Evolutionary conservation across 2,329 filamentous ascomycete genomes (phyloP).

Genomic region (Paraphaeosphaeria sporulosa): DNA sequence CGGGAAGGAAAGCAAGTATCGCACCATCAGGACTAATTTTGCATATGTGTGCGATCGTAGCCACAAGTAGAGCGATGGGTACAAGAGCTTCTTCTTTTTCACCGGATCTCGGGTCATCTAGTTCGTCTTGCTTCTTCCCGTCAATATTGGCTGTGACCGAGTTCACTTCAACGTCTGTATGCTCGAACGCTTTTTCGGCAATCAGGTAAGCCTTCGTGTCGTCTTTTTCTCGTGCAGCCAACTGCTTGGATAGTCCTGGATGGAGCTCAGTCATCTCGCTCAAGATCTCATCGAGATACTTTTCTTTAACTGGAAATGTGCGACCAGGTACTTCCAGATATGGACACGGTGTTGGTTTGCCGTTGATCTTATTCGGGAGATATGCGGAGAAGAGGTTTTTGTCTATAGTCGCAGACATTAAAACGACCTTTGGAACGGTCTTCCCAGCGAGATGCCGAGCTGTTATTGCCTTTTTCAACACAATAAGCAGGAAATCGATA

Average conservation of each 20-base stretch:
- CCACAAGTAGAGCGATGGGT: slow-evolving; percentile 11
- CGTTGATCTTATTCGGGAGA: slow-evolving; percentile 4
- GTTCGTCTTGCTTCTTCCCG: neutral
- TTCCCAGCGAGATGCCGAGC: slow-evolving; percentile 8
- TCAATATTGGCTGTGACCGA: neutral
- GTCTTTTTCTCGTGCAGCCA: neutral
- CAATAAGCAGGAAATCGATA: slow-evolving; percentile 15
- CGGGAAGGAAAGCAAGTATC: slow-evolving; percentile 15
- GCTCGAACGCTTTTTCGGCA: neutral
- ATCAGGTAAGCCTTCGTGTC: neutral
- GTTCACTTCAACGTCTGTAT: neutral
- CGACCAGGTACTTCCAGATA: slow-evolving; percentile 15
- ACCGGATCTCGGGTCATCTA: neutral
- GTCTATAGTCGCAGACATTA: slow-evolving; percentile 17
- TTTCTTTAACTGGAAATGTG: slow-evolving; percentile 12
- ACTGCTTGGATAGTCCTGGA: neutral
- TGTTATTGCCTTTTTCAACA: slow-evolving; percentile 10
- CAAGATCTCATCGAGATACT: slow-evolving; percentile 10
- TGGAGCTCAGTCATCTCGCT: neutral
- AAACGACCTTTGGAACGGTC: slow-evolving; percentile 10
- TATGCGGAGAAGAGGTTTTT: slow-evolving; percentile 15
- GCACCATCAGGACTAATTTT: slow-evolving; percentile 12
- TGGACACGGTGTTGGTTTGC: slow-evolving; percentile 9
- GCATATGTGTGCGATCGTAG: slow-evolving; percentile 13
- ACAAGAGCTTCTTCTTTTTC: slow-evolving; percentile 2